Evolutionary conservation across 306 rosid genomes (phyloP), one percentile per base, ranked within the genome.

Genomic region (Ormosia semicastrata): DNA sequence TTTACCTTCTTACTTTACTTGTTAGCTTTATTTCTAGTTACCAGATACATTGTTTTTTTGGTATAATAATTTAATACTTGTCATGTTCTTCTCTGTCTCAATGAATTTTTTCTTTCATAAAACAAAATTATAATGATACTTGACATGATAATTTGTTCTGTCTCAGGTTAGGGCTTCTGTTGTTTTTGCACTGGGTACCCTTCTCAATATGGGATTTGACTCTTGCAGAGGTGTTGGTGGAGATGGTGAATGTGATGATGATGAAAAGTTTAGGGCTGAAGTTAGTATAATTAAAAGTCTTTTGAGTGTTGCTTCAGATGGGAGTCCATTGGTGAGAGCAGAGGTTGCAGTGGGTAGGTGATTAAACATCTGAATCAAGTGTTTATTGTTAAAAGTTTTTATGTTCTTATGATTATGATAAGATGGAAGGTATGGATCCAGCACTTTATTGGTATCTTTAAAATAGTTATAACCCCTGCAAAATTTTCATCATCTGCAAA

Each of bases 101-200:
- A 24, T 24, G 24, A 24, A 0, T 24, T 24, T 24, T 24, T 24
- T 24, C 24, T 24, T 24, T 24, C 1, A 24, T 24, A 24, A 24
- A 24, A 24, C 24, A 24, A 24, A 24, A 24, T 24, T 8, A 49
- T 24, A 24, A 24, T 24, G 24, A 49, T 71, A 40, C 54, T 64
- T 49, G 5, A 81, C 56, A 59, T 71, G 59, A 32, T 79, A 36
- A 50, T 39, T 79, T 77, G 13, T 86, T 90, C 73, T 52, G 67
- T 70, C 68, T 81, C 97, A 96, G 99, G 99, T 96, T 74, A 93
- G 99, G 89, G 99, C 99, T 66, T 91, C 98, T 78, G 97, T 97
- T 78, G 94, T 92, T 86, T 93, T 93, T 77, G 97, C 98, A 24
- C 81, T 96, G 82, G 99, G 99, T 40, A 92, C 99, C 50, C 91